A percentile compares a stretch with the other conserved stretches of the same genome.
Conservation (phyloP, 768 basidiomycete genomes). For the Xanthoconium stramineum region DNA sequence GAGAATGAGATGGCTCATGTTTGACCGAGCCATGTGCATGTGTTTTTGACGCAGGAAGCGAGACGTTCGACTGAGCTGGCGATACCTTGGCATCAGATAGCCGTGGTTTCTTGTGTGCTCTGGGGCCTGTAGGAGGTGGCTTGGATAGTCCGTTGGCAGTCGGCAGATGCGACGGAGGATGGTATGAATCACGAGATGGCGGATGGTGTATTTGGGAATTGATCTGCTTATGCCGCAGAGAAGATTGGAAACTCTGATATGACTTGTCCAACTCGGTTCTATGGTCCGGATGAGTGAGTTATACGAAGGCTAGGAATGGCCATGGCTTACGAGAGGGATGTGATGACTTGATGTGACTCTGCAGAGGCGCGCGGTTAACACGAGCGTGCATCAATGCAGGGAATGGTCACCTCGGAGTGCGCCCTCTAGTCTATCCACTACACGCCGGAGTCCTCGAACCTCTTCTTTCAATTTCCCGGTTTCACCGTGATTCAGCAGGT, state of each 20-base stretch:
- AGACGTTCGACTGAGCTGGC: slow-evolving; percentile 30
- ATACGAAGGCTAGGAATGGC: slow-evolving; percentile 1
- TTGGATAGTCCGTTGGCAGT: slow-evolving; percentile 40
- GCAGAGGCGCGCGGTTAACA: slow-evolving; percentile 8
- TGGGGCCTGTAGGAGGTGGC: slow-evolving; percentile 72
- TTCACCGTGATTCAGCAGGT: slow-evolving; percentile 68
- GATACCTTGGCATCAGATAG: slow-evolving; percentile 51
- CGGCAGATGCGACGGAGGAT: slow-evolving; percentile 31
- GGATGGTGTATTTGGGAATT: slow-evolving; percentile 33
- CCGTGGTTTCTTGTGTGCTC: slow-evolving; percentile 77
- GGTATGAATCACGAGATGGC: slow-evolving; percentile 44
- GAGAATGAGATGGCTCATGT: slow-evolving; percentile 30
- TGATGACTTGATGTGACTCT: slow-evolving; percentile 80
- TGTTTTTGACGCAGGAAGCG: slow-evolving; percentile 28
- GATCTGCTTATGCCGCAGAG: slow-evolving; percentile 39
- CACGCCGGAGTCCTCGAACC: slow-evolving; percentile 62
- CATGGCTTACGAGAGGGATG: slow-evolving; percentile 63
- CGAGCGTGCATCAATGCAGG: not conserved
- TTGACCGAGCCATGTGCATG: slow-evolving; percentile 17
- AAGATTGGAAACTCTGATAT: slow-evolving; percentile 55
- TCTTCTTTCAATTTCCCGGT: slow-evolving; percentile 82
- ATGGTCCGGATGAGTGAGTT: slow-evolving; percentile 16
- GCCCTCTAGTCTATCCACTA: slow-evolving; percentile 65
- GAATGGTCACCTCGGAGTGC: slow-evolving; percentile 66
- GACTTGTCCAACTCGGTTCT: slow-evolving; percentile 79